Base-by-base conservation (phyloP, 2,329 filamentous ascomycete species). In the Escovopsis sp. region DNA sequence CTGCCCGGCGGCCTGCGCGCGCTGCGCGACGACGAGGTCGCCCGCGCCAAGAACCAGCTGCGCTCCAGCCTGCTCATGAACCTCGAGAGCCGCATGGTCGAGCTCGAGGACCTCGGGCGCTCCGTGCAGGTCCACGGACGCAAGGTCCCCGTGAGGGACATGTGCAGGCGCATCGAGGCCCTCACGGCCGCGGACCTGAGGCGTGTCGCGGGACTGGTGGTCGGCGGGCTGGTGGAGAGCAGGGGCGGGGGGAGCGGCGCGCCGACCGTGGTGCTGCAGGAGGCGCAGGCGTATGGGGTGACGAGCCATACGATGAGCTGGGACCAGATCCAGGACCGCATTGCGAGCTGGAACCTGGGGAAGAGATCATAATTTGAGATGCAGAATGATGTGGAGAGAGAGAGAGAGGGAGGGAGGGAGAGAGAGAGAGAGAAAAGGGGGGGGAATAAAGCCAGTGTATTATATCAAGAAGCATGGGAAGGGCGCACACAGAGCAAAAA, bases 41-140 rank as follows among this genome's bases (percentile, higher is more conserved):
- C 79, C 56, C 80, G 91, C 39, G 91, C 91, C 14, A 98, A 98
- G 74, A 98, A 98, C 61, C 91, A 98, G 66, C 76, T 98, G 13
- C 78, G 88, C 35, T 88, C 81, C 12, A 84, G 78, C 43, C 70
- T 98, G 34, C 73, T 98, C 39, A 98, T 98, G 91, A 98, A 98
- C 64, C 76, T 98, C 25, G 91, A 98, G 66, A 87, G 79, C 51
- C 75, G 91, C 45, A 95, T 98, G 87, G 87, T 98, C 9, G 91
- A 96, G 66, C 74, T 98, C 7, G 91, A 98, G 63, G 91, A 98
- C 58, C 72, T 98, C 0, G 91, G 91, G 16, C 70, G 91, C 47
- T 89, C 95, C 60, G 86, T 98, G 10, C 91, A 96, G 67, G 85
- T 95, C n/a, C 88, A 96, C 57, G 91, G 89, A 16, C 76, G 78